Base-by-base conservation (phyloP, 306 rosid genomes). In the Lathyrus aphaca region DNA sequence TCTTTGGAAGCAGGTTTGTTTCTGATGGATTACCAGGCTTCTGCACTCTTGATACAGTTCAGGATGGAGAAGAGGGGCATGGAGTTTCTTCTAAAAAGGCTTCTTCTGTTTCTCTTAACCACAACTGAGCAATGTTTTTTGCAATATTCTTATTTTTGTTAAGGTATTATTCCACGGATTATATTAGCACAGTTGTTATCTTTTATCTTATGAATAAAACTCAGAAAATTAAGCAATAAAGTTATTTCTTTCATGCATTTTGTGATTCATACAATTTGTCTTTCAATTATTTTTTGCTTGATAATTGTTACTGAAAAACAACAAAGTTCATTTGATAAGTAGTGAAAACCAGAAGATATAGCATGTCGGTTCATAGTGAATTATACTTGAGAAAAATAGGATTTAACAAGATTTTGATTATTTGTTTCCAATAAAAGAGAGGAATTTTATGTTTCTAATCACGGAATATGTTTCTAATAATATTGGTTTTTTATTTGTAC, bases 1-100 rank as follows among this genome's bases (percentile, higher is more conserved):
- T 86, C 15, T 79, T 83, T 27, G 91, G 84, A 13, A 76, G 81
- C 77, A 81, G 91, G 16, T 83, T 85, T 39, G 49, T 68, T 16
- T 75, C 80, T 39, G 78, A 84, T 39, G 85, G 83, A 6, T 69
- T 79, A 49, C 66, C 80, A 3, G 85, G 74, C 9, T 85, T 88
- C 73, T 62, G 86, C 77, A 6, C 83, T 81, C 89, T 79, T 9
- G 68, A 78, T 8, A 84, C 80, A 32, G 74, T 80, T 62, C 83
- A 82, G 57, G 77, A 77, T 0, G 81, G 66, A 10, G 82, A 83
- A 29, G 87, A 80, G 29, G 71, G 80, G 44, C 81, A 81, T 66
- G 80, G 68, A 38, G 76, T 55, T 64, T 76, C 82, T 81, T 74
- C 85, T 13, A 80, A 49, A 50, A 81, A 77, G 48, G 83, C 77